Base-by-base conservation (phyloP, 768 basidiomycete genomes). In the Kockovaella imperatae region DNA sequence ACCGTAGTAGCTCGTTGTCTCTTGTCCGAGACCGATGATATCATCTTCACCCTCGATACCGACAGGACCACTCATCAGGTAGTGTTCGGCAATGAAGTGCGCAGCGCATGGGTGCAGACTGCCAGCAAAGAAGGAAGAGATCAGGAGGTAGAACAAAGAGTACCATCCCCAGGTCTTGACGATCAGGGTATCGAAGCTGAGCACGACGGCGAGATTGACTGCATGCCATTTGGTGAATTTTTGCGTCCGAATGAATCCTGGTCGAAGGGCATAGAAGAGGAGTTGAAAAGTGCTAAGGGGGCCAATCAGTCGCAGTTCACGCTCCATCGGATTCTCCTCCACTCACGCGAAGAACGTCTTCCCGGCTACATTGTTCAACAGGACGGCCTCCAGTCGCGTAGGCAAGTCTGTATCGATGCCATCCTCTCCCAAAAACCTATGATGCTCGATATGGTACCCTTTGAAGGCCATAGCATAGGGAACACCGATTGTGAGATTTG, bases 11-110 rank as follows among this genome's bases (percentile, higher is more conserved):
- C 85, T 88, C 71, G 87, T 97, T 0, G 95, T 97, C 74, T 97
- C 95, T 68, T 97, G 91, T 28, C 82, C 78, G 49, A 90, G 76
- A 29, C 44, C 57, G 43, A 54, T 53, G 15, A 62, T 59, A 21
- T 54, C 58, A 25, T 60, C 54, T 2, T 42, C 52, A 20, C 36
- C 36, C 10, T 21, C 18, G 8, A 8, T 8, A 11, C 25, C 25
- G 39, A 35, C 13, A 17, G 59, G 53, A 5, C 52, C 57, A 28
- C 58, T 50, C 54, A 75, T 63, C 38, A 95, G 77, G 58, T 91
- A 95, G 70, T 95, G 91, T 71, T 95, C 90, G 2, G 91, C 91
- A 57, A 99, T 96, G 62, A 99, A 99, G 73, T 97, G 95, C 1
- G 86, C 93, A 0, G 91, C 93, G 60, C 86, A 86, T 1, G 95